These are phyloP conservation scores for Lactarius deliciosus DNA, from an alignment of 768 basidiomycete species.

Conservation along the genomic window DNA sequence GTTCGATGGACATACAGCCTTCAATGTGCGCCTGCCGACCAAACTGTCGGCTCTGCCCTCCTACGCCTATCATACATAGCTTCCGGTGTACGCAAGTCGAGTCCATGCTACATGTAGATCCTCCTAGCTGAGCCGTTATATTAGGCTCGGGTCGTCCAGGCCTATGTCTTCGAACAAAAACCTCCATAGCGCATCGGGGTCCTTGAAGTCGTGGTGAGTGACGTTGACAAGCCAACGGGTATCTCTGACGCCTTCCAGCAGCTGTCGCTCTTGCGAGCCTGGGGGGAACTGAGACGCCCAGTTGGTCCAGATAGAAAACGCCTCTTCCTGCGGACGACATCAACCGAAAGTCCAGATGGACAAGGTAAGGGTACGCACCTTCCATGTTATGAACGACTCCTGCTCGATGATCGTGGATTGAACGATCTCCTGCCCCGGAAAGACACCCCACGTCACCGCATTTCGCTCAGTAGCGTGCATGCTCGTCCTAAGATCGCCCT, in stretches of 20 bases:
- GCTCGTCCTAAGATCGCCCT: constrained; percentile 83
- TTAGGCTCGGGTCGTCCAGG: constrained; percentile 8
- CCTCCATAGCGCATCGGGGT: constrained; percentile 74
- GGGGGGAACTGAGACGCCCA: constrained; percentile 90
- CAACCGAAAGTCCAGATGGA: constrained; percentile 3
- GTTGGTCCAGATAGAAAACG: constrained; percentile 92
- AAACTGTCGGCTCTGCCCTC: not conserved
- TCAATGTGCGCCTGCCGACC: too few species aligned
- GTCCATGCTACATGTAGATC: not conserved
- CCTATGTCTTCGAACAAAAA: constrained; percentile 59
- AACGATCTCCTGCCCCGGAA: constrained; percentile 92
- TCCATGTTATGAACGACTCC: constrained; percentile 95
- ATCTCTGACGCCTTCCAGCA: constrained; percentile 72
- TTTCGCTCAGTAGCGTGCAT: constrained; percentile 77
- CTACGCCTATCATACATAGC: constrained; percentile 12
- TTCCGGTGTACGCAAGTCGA: not conserved
- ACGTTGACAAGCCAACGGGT: constrained; percentile 89
- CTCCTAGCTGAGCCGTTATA: not conserved
- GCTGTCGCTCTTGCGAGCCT: constrained; percentile 61
- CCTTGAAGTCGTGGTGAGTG: constrained; percentile 91
- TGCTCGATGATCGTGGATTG: constrained; percentile 97
- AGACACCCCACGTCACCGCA: constrained; percentile 98
- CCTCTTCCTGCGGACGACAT: constrained; percentile 69
- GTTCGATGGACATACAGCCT: too few species aligned
- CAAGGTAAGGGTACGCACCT: constrained; percentile 52